Conservation (phyloP, 2,329 filamentous ascomycete species). For the Arthrobotrys sinensis region DNA sequence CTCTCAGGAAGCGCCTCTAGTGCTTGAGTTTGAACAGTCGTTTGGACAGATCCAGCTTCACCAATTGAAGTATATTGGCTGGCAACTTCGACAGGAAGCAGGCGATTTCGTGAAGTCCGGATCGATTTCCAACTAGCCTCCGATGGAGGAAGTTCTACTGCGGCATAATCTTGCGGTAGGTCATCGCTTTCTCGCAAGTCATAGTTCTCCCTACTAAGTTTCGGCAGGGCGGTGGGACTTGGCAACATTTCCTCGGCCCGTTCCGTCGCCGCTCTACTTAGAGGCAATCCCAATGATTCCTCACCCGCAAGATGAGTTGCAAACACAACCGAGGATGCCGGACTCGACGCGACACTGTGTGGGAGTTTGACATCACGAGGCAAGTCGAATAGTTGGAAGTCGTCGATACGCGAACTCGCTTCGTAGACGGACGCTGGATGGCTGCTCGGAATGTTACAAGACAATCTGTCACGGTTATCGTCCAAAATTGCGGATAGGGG, state of each 20-base stretch:
- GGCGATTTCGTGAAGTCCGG: background rate
- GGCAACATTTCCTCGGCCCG: slow-evolving; percentile 18
- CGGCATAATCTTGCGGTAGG: background rate
- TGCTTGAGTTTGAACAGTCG: background rate
- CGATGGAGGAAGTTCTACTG: slow-evolving; percentile 15
- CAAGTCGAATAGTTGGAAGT: slow-evolving; percentile 2
- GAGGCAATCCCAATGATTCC: slow-evolving; percentile 31
- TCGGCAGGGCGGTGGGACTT: slow-evolving; percentile 1
- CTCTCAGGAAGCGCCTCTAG: slow-evolving; percentile 21
- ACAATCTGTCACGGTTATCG: slow-evolving; percentile 8
- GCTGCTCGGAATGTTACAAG: slow-evolving; percentile 31
- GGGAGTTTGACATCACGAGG: slow-evolving; percentile 35
- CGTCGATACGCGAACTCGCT: slow-evolving; percentile 1
- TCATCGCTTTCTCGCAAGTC: background rate
- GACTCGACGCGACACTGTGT: slow-evolving; percentile 40
- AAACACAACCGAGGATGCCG: slow-evolving; percentile 27
- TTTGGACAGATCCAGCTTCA: background rate
- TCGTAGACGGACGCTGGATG: slow-evolving; percentile 38
- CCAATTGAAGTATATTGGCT: slow-evolving; percentile 25
- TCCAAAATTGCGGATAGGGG: slow-evolving; percentile 27
- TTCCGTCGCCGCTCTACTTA: slow-evolving; percentile 37
- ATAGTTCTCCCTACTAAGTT: background rate
- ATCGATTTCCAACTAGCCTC: slow-evolving; percentile 1
- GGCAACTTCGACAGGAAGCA: slow-evolving; percentile 9
- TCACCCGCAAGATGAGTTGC: slow-evolving; percentile 13